These are phyloP conservation scores for Penicillium oxalicum DNA, from an alignment of 2,329 filamentous ascomycete genomes.

Conservation along the genomic window DNA sequence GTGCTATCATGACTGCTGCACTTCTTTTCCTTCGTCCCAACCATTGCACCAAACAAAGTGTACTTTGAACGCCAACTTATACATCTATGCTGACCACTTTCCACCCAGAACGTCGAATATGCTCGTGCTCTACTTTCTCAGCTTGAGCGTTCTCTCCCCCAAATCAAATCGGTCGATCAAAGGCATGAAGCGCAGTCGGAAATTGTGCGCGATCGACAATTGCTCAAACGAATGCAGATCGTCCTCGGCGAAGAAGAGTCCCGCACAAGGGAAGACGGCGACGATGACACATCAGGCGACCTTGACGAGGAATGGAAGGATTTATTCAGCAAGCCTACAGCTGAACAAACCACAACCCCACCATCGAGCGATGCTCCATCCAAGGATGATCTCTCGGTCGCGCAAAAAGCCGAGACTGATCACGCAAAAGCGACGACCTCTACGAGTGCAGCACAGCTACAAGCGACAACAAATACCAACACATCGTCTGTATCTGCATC, in stretches of 20 bases:
- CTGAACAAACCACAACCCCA: slow-evolving; percentile 9
- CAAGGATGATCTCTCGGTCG: neutral
- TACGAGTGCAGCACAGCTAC: neutral
- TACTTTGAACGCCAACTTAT: no score
- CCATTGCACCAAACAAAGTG: no score
- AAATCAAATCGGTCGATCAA: slow-evolving; percentile 35
- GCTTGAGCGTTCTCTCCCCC: slow-evolving; percentile 37
- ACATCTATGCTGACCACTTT: neutral
- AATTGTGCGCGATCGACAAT: slow-evolving; percentile 34
- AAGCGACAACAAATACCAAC: slow-evolving; percentile 7
- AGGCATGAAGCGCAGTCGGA: slow-evolving; percentile 38
- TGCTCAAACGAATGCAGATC: slow-evolving; percentile 29
- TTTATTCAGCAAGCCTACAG: slow-evolving; percentile 23
- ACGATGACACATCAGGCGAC: slow-evolving; percentile 17
- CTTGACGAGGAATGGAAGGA: slow-evolving; percentile 20
- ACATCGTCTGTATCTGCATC: slow-evolving; percentile 7
- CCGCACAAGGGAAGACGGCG: slow-evolving; percentile 19
- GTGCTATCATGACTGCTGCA: no score
- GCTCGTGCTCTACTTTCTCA: slow-evolving; percentile 38
- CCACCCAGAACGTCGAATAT: slow-evolving; percentile 40
- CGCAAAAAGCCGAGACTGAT: neutral
- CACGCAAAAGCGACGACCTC: neutral
- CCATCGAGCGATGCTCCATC: neutral
- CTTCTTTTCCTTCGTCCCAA: no score
- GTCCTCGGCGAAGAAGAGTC: slow-evolving; percentile 29